phyloP scores from a whole-genome alignment of 2,329 filamentous ascomycete genomes.

The Aspergillus pseudotamarii region DNA sequence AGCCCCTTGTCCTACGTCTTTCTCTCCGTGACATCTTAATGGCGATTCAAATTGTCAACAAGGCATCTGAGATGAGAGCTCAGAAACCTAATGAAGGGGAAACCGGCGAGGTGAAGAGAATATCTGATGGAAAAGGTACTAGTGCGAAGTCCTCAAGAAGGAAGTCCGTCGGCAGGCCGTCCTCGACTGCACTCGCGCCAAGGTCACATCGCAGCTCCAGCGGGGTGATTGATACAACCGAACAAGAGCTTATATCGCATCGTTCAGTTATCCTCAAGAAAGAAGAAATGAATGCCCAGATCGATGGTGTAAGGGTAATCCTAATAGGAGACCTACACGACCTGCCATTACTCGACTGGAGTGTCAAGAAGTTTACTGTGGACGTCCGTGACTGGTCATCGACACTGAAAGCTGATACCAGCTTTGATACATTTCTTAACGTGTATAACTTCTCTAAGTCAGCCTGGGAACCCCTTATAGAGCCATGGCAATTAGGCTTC shows the following conservation, averaged over 20 bases:
- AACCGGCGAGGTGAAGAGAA: constrained; percentile 57
- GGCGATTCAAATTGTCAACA: constrained; percentile 87
- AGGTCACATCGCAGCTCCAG: constrained; percentile 51
- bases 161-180: constrained; percentile 49
- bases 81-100: constrained; percentile 50
- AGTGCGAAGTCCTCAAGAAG: constrained; percentile 46
- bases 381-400: constrained; percentile 90
- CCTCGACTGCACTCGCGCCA: constrained; percentile 47
- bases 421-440: constrained; percentile 92
- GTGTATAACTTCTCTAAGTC: constrained; percentile 99
- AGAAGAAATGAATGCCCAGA: constrained; percentile 81
- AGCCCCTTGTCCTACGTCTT: constrained; percentile 85
- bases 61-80: constrained; percentile 81
- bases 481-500: constrained; percentile 94
- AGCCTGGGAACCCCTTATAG: constrained; percentile 93
- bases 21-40: constrained; percentile 94
- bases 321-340: constrained; percentile 96
- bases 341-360: constrained; percentile 90
- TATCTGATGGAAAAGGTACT: constrained; percentile 46
- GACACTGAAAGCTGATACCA: constrained; percentile 81
- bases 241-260: constrained; percentile 41
- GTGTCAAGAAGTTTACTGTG: constrained; percentile 84
- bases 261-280: constrained; percentile 61
- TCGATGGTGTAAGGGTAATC: constrained; percentile 88
- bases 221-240: constrained; percentile 40